Evolutionary conservation across 768 basidiomycete species (phyloP), one percentile per base, ranked within the genome.

Genomic region (Leccinellum rugosiceps): DNA sequence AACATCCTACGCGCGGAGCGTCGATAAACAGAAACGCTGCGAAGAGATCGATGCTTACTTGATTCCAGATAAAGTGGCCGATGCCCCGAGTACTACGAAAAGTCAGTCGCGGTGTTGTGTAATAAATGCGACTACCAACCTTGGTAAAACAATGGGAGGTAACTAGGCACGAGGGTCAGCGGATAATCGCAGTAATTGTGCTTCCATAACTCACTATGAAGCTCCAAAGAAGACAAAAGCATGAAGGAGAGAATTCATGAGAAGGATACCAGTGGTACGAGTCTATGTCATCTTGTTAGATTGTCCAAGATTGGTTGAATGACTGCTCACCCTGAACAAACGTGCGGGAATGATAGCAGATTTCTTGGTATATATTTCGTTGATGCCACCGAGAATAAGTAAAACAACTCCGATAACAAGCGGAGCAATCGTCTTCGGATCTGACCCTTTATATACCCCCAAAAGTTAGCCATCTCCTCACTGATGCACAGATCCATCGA

Each of bases 81-180:
- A 87, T 0, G 88, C 78, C 1, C 90, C 90, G 13, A 91, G 79
- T 3, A 87, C 81, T 70, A 31, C 10, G 19, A 21, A 19, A 56
- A 21, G 46, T 71, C 53, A 66, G 60, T 19, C 52, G 10, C 32
- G 8, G 13, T n/a, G 7, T 26, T 23, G 6, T 14, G 25, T 8
- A 48, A 3, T 6, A 25, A 13, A 15, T 3, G 3, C 15, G 7
- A 28, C n/a, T 17, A 30, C 52, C 14, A 31, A 70, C 69, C 68
- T 74, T 93, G 90, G 72, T 80, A 93, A 67, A 87, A 93, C 3
- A 92, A 67, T 1, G 90, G 90, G 7, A 92, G 77, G 63, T 91
- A 91, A 65, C 70, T 71, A 17, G 10, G 7, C 10, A 19, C 6
- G 1, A 5, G 1, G 35, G 25, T 60, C 25, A 62, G 62, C 41